Evolutionary conservation across 177 flowering plant species (phyloP), one percentile per base, ranked within the genome.

Genomic region (Vitis hybrid): DNA sequence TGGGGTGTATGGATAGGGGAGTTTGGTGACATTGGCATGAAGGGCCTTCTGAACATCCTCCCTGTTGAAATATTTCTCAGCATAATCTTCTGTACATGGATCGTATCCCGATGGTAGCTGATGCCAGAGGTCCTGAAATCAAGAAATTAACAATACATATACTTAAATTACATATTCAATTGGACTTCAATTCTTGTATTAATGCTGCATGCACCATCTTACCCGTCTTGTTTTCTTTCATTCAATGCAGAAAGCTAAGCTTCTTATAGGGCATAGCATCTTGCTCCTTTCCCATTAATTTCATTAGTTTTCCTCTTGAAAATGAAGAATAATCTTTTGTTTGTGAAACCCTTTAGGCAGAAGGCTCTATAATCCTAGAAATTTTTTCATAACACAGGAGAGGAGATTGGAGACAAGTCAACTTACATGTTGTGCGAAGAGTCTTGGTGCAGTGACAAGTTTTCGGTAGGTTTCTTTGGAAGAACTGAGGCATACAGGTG

Each of bases 1-100:
- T 2, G 85, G 67, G 9, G 82, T 67, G 75, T 89, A 91, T 4
- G 86, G 79, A 65, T 91, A 91, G 11, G 87, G 55, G 19, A 91
- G 72, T 14, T 78, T 79, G 13, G 94, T 91, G 70, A 83, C 78
- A 74, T 89, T 91, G 64, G 94, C 94, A 74, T 91, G 97, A 11
- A 91, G 80, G 49, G 97, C 94, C 65, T 13, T 72, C 65, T 91
- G 97, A 70, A 91, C 97, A 77, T 89, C 97, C 55, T 78, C 72
- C 64, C 91, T 83, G 72, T 87, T 91, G 76, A 89, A 85, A 65
- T 80, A 91, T 21, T 40, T 66, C 69, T 72, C 74, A 0, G 77
- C 83, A 60, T 91, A 85, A 23, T 65, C 72, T 23, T 82, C 84
- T 2, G 82, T 71, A 64, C 89, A 86, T 11, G 89, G 87, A 69